phyloP scores from a whole-genome alignment of 495 filamentous ascomycete species.

The Penicillium crystallinum region DNA sequence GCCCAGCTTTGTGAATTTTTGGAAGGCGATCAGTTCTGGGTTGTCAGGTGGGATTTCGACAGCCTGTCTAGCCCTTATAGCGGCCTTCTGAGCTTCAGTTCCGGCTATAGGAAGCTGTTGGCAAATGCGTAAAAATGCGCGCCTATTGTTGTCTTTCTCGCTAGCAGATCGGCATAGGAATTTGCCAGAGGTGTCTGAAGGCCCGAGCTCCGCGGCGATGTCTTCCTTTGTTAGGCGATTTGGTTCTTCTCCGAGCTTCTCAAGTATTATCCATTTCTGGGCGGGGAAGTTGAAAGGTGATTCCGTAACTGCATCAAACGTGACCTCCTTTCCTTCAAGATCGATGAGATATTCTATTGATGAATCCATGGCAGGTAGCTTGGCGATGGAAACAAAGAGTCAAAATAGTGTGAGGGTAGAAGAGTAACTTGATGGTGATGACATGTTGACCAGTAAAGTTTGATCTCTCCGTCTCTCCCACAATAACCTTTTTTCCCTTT shows the following conservation, averaged over 20 bases:
- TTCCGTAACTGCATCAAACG: slow-evolving; percentile 5
- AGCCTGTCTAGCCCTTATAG: slow-evolving; percentile 1
- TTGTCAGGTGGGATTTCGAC: slow-evolving; percentile 1
- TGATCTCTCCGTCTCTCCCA: not conserved
- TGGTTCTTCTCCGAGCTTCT: not conserved
- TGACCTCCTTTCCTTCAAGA: slow-evolving; percentile 1
- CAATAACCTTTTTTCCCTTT: not conserved
- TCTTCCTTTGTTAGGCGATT: slow-evolving; percentile 4
- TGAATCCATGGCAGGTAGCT: slow-evolving; percentile 9
- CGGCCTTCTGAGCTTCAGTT: not conserved
- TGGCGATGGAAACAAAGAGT: not conserved
- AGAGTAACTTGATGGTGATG: slow-evolving; percentile 1
- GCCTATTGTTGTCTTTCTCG: not conserved
- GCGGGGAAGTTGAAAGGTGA: slow-evolving; percentile 5
- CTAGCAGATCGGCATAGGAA: slow-evolving; percentile 5
- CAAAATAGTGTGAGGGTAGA: not conserved
- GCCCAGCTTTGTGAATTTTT: not conserved
- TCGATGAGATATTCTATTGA: slow-evolving; percentile 4
- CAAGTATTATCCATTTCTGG: slow-evolving; percentile 6
- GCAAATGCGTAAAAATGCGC: slow-evolving; percentile 3
- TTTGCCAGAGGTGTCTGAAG: not conserved
- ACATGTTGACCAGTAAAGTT: slow-evolving; percentile 4
- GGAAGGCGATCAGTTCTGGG: slow-evolving; percentile 1
- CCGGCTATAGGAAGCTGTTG: slow-evolving; percentile 4
- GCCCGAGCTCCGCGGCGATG: not conserved